phyloP scores from a whole-genome alignment of 208 protist species.

The Trypanosoma rangeli region DNA sequence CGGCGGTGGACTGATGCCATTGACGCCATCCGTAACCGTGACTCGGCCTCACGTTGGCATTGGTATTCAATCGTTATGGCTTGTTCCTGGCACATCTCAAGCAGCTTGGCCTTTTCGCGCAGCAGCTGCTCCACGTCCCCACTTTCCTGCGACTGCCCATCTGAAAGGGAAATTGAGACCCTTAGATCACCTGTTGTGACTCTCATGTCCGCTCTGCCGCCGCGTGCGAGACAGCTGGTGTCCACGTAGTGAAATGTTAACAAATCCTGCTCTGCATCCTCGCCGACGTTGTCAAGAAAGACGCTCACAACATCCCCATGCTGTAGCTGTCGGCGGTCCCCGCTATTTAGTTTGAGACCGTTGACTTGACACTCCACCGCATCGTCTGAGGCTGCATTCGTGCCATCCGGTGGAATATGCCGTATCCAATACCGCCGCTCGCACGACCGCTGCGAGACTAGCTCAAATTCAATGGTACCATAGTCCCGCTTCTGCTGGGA shows the following conservation, averaged over 20 bases:
- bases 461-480: conserved; percentile 59
- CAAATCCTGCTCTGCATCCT: conserved; percentile 37
- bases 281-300: conserved; percentile 40
- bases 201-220: conserved; percentile 9
- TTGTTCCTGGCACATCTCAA: conserved; percentile 60
- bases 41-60: conserved; percentile 31
- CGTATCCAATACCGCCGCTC: conserved; percentile 61
- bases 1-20: conserved; percentile 7
- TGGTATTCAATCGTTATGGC: conserved; percentile 56
- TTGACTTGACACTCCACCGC: conserved; percentile 63
- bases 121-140: conserved; percentile 50
- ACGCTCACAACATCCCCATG: conserved; percentile 73
- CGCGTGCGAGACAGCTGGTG: conserved; percentile 55
- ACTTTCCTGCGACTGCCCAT: conserved; percentile 33
- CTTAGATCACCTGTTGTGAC: conserved; percentile 50
- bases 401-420: conserved; percentile 36
- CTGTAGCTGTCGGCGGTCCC: conserved; percentile 39
- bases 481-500: background rate
- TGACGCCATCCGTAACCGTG: conserved; percentile 37
- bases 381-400: background rate
- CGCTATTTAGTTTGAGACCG: conserved; percentile 42
- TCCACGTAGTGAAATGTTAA: conserved; percentile 76
- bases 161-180: conserved; percentile 41
- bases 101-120: conserved; percentile 60
- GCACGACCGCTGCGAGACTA: conserved; percentile 47